phyloP scores from a whole-genome alignment of 2,329 filamentous ascomycete genomes.

The Xylariaceae sp. region DNA sequence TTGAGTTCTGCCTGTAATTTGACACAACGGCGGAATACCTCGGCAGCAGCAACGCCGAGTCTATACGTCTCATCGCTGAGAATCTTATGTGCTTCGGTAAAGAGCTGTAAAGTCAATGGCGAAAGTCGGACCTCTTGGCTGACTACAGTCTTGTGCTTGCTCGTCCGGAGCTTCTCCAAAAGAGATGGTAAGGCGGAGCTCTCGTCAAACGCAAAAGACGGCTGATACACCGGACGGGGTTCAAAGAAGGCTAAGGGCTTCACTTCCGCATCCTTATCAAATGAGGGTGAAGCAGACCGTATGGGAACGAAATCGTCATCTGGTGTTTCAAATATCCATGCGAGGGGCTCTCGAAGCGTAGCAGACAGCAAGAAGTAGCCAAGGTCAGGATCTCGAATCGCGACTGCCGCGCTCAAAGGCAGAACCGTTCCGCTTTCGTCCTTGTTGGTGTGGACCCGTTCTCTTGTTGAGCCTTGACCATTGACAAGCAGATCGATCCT shows the following conservation, averaged over 20 bases:
- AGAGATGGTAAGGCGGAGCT: conserved; percentile 52
- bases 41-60: conserved; percentile 65
- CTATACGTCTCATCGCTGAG: conserved; percentile 65
- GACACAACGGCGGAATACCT: conserved; percentile 68
- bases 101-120: conserved; percentile 64
- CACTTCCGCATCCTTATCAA: conserved; percentile 39
- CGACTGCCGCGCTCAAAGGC: conserved; percentile 50
- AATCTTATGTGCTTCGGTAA: conserved; percentile 69
- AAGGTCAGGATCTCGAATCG: conserved; percentile 57
- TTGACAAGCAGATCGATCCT: conserved; percentile 57
- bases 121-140: conserved; percentile 67
- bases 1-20: conserved; percentile 63
- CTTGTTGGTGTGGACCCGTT: conserved; percentile 53
- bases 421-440: conserved; percentile 38
- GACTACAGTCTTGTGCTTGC: conserved; percentile 56
- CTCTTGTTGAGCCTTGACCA: conserved; percentile 51
- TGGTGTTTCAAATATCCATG: conserved; percentile 56
- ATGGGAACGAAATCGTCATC: conserved; percentile 46
- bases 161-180: conserved; percentile 53
- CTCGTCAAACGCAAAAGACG: conserved; percentile 56
- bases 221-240: conserved; percentile 63
- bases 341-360: conserved; percentile 53
- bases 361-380: conserved; percentile 60
- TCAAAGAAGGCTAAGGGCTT: conserved; percentile 52
- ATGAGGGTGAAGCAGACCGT: conserved; percentile 38